phyloP scores from a whole-genome alignment of 768 basidiomycete genomes.

The Boletus insuetus region DNA sequence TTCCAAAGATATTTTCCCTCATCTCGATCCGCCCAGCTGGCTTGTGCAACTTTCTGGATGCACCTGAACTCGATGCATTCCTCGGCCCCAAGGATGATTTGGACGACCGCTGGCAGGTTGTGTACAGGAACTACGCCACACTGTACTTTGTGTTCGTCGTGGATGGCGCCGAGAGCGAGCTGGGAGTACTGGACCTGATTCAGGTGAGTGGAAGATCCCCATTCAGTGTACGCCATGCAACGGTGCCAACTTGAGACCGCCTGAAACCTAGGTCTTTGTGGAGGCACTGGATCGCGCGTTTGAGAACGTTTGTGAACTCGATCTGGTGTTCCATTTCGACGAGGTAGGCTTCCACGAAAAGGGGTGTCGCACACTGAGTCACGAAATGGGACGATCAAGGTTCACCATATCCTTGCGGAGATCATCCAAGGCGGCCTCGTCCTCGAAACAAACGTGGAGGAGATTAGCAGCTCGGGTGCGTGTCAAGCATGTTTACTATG shows the following conservation, averaged over 20 bases:
- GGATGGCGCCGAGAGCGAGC: slow-evolving; percentile 93
- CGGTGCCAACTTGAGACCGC: background rate
- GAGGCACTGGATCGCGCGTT: slow-evolving; percentile 94
- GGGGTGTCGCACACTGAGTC: background rate
- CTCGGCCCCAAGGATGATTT: slow-evolving; percentile 51
- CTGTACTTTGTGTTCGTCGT: slow-evolving; percentile 97
- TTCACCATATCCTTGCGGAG: slow-evolving; percentile 93
- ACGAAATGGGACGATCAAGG: slow-evolving; percentile 37
- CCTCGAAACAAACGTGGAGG: slow-evolving; percentile 90
- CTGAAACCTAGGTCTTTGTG: slow-evolving; percentile 72
- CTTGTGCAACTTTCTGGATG: slow-evolving; percentile 96
- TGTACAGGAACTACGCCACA: slow-evolving; percentile 95
- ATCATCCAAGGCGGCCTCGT: slow-evolving; percentile 97
- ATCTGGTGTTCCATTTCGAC: slow-evolving; percentile 98
- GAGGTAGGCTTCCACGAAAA: slow-evolving; percentile 54
- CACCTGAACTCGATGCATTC: slow-evolving; percentile 77
- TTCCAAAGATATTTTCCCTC: slow-evolving; percentile 88
- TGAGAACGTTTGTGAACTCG: slow-evolving; percentile 97
- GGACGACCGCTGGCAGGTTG: slow-evolving; percentile 75
- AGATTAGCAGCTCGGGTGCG: slow-evolving; percentile 72
- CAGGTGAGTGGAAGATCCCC: slow-evolving; percentile 56
- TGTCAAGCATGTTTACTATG: background rate
- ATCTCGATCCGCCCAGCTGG: slow-evolving; percentile 77
- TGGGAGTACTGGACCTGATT: slow-evolving; percentile 93
- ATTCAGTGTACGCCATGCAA: background rate